Conservation (phyloP, 306 rosid species). For the Ceratonia siliqua region DNA sequence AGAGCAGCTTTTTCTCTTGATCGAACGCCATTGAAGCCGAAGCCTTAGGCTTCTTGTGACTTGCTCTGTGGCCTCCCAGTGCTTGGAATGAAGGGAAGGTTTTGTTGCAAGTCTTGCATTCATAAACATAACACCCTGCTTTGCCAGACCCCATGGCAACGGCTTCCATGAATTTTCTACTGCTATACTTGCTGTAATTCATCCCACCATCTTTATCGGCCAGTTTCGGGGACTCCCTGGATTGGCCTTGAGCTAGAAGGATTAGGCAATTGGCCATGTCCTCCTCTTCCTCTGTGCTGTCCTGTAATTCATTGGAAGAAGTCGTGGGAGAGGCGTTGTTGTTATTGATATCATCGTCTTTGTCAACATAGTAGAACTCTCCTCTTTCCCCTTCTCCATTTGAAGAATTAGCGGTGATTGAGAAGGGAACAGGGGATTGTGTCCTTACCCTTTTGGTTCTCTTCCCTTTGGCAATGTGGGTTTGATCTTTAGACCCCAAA, state of each 20-base stretch:
- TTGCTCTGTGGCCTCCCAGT: conserved; percentile 82
- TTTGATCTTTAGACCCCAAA: conserved; percentile 51
- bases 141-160: conserved; percentile 33
- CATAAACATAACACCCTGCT: conserved; percentile 62
- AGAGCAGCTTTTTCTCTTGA: conserved; percentile 34
- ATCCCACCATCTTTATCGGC: conserved; percentile 29
- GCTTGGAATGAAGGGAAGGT: conserved; percentile 90
- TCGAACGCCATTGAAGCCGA: conserved; percentile 26
- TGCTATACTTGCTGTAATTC: conserved; percentile 44
- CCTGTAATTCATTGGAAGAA: conserved; percentile 44
- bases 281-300: conserved; percentile 66
- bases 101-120: conserved; percentile 81
- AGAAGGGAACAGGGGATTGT: conserved; percentile 78
- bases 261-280: conserved; percentile 91
- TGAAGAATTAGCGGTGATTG: conserved; percentile 47
- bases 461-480: conserved; percentile 69
- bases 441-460: conserved; percentile 84
- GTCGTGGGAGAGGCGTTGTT: conserved; percentile 43
- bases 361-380: conserved; percentile 1
- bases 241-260: conserved; percentile 77
- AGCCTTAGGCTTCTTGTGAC: conserved; percentile 83
- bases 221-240: conserved; percentile 39
- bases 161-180: conserved; percentile 64
- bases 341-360: neutral
- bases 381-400: conserved; percentile 37